Evolutionary conservation across 345 rosid genomes (phyloP).

Genomic region (Anacardium occidentale): DNA sequence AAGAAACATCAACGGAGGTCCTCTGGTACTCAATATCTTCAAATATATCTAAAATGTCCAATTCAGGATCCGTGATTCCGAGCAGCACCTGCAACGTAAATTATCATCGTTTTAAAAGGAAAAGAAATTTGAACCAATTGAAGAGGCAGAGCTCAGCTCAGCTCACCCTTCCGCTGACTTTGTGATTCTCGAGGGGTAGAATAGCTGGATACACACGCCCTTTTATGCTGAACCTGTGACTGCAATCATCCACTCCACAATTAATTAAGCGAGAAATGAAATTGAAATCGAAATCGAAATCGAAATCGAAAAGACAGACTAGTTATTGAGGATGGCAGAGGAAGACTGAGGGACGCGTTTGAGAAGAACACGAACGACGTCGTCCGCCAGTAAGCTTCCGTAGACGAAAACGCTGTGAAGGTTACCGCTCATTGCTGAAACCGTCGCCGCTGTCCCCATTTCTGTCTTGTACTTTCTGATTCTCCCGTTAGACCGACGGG

Average conservation of each 20-base stretch:
- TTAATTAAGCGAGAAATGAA: neutral
- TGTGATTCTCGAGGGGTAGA: constrained; percentile 45
- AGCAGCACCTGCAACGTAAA: constrained; percentile 46
- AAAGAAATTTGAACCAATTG: neutral
- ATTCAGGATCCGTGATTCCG: constrained; percentile 67
- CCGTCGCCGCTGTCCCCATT: constrained; percentile 6
- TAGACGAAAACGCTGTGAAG: constrained; percentile 71
- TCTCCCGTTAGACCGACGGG: too few relatives aligned
- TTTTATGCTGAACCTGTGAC: constrained; percentile 81
- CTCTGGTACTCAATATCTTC: constrained; percentile 82
- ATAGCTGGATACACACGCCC: constrained; percentile 91
- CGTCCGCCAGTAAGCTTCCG: constrained; percentile 76
- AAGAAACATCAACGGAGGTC: constrained; percentile 49
- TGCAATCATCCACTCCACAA: constrained; percentile 26
- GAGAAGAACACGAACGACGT: constrained; percentile 65
- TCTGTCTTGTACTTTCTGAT: neutral
- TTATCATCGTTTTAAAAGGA: too few relatives aligned
- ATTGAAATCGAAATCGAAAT: neutral
- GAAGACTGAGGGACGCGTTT: constrained; percentile 59
- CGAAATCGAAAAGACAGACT: constrained; percentile 32
- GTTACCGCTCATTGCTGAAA: neutral
- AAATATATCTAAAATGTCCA: constrained; percentile 56
- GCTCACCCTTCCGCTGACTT: constrained; percentile 57
- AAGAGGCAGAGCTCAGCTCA: neutral
- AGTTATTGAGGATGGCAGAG: constrained; percentile 60